Percentiles rank a stretch among this genome's conserved stretches.
These are phyloP conservation scores for Lathyrus oleraceus DNA, from an alignment of 306 rosid species.

Conservation along the genomic window DNA sequence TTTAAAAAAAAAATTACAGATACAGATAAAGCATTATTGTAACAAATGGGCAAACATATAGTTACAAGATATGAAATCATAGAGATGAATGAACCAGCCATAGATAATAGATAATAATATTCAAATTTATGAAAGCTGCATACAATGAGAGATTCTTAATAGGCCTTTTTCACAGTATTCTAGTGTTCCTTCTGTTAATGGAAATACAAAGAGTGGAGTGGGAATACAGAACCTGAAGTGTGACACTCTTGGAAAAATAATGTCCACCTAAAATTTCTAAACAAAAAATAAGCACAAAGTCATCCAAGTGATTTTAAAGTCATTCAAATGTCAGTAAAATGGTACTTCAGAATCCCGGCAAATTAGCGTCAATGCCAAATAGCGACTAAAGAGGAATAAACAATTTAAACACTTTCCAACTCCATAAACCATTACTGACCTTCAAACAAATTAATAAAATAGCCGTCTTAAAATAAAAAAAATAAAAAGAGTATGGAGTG, in stretches of 20 bases:
- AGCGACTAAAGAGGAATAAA: not conserved
- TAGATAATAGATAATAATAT: constrained; percentile 9
- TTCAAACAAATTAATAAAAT: not conserved
- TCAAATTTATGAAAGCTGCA: constrained; percentile 4
- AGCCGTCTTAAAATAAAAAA: not conserved
- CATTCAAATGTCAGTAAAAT: not conserved
- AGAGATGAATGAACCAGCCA: not conserved
- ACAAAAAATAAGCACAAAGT: not conserved
- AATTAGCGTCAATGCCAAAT: not conserved
- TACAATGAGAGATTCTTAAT: not conserved
- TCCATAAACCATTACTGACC: not conserved
- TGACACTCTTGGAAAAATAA: not conserved
- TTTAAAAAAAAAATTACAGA: constrained; percentile 13
- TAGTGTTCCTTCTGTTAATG: constrained; percentile 19
- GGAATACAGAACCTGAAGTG: not conserved
- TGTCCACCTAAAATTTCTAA: not conserved
- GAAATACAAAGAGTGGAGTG: constrained; percentile 9
- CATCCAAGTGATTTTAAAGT: not conserved
- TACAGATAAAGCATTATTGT: constrained; percentile 1
- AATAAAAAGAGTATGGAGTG: not conserved
- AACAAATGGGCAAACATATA: not conserved
- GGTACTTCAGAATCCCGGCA: not conserved
- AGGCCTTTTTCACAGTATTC: not conserved
- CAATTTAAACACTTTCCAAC: not conserved
- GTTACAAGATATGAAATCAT: not conserved